Evolutionary conservation across 257 asterid genomes (phyloP).

Genomic region (Asclepias syriaca): DNA sequence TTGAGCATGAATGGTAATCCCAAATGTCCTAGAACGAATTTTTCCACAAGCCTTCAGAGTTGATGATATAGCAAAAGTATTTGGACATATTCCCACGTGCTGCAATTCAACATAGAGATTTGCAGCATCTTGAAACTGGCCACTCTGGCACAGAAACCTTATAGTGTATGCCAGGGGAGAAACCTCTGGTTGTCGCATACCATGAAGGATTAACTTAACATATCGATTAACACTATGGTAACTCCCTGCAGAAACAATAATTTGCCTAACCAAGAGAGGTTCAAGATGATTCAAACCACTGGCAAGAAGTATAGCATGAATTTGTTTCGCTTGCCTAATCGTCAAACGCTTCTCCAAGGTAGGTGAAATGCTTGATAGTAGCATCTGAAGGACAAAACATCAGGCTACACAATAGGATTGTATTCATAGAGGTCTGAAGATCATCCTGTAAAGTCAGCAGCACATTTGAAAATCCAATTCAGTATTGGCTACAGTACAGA

Average conservation of each 20-base stretch:
- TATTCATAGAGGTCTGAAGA: background rate
- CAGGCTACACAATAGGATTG: background rate
- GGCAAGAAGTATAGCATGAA: slow-evolving; percentile 53
- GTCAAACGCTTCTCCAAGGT: slow-evolving; percentile 34
- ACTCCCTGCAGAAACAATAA: slow-evolving; percentile 29
- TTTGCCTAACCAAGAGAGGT: slow-evolving; percentile 37
- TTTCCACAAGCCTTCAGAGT: slow-evolving; percentile 65
- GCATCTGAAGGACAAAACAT: slow-evolving; percentile 25
- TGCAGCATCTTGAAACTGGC: slow-evolving; percentile 52
- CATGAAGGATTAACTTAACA: slow-evolving; percentile 33
- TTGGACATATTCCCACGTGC: slow-evolving; percentile 46
- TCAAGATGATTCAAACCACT: slow-evolving; percentile 37
- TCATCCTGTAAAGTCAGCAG: background rate
- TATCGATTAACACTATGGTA: slow-evolving; percentile 26
- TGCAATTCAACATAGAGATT: slow-evolving; percentile 45
- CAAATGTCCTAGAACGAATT: slow-evolving; percentile 33
- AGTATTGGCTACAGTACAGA: background rate
- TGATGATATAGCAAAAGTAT: slow-evolving; percentile 64
- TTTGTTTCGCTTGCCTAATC: slow-evolving; percentile 48
- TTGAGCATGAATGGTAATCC: slow-evolving; percentile 68
- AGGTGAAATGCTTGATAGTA: slow-evolving; percentile 22
- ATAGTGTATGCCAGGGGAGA: slow-evolving; percentile 42
- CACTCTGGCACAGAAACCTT: slow-evolving; percentile 58
- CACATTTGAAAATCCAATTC: background rate
- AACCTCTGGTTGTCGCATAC: slow-evolving; percentile 32